Evolutionary conservation across 2,329 filamentous ascomycete species (phyloP).

Genomic region (Dichotomopilus funicola): DNA sequence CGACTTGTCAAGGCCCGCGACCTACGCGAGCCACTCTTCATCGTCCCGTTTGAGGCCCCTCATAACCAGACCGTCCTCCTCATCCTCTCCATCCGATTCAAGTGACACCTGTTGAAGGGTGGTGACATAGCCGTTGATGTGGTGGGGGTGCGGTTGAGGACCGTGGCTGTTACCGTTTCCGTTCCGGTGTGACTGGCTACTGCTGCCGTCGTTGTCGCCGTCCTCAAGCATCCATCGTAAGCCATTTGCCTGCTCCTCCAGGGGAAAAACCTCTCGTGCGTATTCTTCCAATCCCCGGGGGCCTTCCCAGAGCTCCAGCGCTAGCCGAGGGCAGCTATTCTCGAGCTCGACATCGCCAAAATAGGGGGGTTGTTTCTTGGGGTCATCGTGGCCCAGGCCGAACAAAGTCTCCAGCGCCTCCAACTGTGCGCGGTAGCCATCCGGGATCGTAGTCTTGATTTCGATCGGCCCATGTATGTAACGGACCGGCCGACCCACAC

Average conservation of each 20-base stretch:
- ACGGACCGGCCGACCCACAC: conserved; percentile 67
- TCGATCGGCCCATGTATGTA: conserved; percentile 77
- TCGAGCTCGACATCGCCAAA: conserved; percentile 55
- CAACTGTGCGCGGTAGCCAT: conserved; percentile 83
- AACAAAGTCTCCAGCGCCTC: conserved; percentile 60
- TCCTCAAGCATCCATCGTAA: conserved; percentile 79
- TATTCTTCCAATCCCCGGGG: conserved; percentile 90
- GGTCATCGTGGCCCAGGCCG: conserved; percentile 43
- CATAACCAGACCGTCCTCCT: conserved; percentile 55
- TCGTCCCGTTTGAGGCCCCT: conserved; percentile 50
- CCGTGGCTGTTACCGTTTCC: conserved; percentile 13
- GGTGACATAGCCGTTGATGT: conserved; percentile 26
- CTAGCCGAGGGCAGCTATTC: conserved; percentile 62
- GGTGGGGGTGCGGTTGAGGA: conserved; percentile 2
- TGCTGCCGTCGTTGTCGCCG: conserved; percentile 32
- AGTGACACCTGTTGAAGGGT: conserved; percentile 28
- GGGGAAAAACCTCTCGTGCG: conserved; percentile 83
- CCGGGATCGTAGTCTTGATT: conserved; percentile 76
- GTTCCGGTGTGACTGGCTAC: conserved; percentile 25
- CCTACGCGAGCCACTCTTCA: conserved; percentile 52
- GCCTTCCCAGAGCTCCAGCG: conserved; percentile 83
- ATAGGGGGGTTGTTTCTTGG: conserved; percentile 54
- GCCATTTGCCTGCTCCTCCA: conserved; percentile 92
- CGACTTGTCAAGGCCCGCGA: background rate
- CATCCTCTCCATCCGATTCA: conserved; percentile 43